Evolutionary conservation across 306 rosid genomes (phyloP).

Genomic region (Luffa aegyptiaca): DNA sequence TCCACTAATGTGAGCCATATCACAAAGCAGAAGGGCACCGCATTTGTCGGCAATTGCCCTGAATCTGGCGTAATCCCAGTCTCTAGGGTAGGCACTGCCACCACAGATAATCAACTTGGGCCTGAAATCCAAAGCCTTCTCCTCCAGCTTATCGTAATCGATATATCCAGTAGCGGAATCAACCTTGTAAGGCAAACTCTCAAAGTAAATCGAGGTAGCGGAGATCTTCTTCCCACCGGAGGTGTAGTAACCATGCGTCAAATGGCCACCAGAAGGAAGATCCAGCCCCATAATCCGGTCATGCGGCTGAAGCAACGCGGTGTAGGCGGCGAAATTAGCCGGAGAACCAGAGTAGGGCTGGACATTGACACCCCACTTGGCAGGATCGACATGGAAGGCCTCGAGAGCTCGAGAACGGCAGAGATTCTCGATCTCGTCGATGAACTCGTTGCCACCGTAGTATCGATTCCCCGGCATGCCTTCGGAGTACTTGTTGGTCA

Average conservation of each 20-base stretch:
- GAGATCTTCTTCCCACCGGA: constrained; percentile 95
- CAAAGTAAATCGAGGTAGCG: constrained; percentile 87
- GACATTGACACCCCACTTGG: constrained; percentile 77
- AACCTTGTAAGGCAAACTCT: constrained; percentile 90
- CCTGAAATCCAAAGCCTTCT: constrained; percentile 92
- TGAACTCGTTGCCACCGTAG: constrained; percentile 90
- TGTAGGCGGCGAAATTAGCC: constrained; percentile 92
- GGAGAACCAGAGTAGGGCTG: constrained; percentile 94
- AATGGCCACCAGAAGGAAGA: constrained; percentile 86
- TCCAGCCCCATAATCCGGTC: constrained; percentile 91
- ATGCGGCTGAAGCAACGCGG: constrained; percentile 82
- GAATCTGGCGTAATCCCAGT: constrained; percentile 71
- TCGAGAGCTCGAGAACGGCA: constrained; percentile 78
- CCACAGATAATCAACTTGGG: constrained; percentile 78
- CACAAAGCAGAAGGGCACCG: constrained; percentile 78
- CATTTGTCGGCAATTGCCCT: constrained; percentile 66
- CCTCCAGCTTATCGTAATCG: constrained; percentile 75
- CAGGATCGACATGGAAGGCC: constrained; percentile 49
- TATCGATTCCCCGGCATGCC: constrained; percentile 91
- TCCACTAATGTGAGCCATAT: constrained; percentile 95
- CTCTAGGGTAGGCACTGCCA: constrained; percentile 90
- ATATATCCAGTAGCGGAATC: constrained; percentile 44
- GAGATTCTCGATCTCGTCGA: constrained; percentile 76
- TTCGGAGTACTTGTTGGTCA: constrained; percentile 89
- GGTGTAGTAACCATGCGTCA: constrained; percentile 85